Evolutionary conservation across 148 eudicot genomes (phyloP), one percentile per base, ranked within the genome.

Genomic region (Chenopodium quinoa): DNA sequence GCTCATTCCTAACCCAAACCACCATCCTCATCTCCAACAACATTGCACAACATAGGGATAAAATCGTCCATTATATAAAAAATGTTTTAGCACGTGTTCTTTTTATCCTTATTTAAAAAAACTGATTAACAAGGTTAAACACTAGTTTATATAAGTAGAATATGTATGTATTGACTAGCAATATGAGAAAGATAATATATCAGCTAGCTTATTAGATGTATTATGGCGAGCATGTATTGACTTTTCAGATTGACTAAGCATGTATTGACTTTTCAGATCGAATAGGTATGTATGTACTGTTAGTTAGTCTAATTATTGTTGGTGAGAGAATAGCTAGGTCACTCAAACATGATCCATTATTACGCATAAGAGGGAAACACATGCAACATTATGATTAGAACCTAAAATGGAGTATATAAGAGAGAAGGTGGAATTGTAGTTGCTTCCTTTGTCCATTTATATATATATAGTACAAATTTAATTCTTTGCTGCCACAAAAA

Each of bases 301-400:
- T 40, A 40, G 44, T 40, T 68, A 8, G n/a, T 12, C 44, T 40
- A 77, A 77, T 47, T 25, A 77, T 63, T n/a, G 25, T n/a, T 77
- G 79, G 71, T 56, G n/a, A 27, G 70, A n/a, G 50, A 9, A 48
- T 11, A 10, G 8, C 34, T 63, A 58, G 67, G 47, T 75, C 54
- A 60, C 48, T 58, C 13, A 67, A 22, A 50, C 81, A 78, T 29
- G 74, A 56, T 68, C 75, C 74, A 68, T 50, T 68, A 78, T 68
- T 50, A 78, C 65, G 37, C 74, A 78, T 25, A 67, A 29, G 74
- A 67, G 52, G 58, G 48, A 32, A 78, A 78, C 80, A 78, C 74
- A 68, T 68, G 65, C 65, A 27, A 9, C 63, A 17, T 78, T 48
- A 66, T 66, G 63, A 66, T 78, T 66, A 78, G 63, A 27, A 17